Evolutionary conservation across 805 yeast species (phyloP).

Genomic region (Metschnikowia koreensis): DNA sequence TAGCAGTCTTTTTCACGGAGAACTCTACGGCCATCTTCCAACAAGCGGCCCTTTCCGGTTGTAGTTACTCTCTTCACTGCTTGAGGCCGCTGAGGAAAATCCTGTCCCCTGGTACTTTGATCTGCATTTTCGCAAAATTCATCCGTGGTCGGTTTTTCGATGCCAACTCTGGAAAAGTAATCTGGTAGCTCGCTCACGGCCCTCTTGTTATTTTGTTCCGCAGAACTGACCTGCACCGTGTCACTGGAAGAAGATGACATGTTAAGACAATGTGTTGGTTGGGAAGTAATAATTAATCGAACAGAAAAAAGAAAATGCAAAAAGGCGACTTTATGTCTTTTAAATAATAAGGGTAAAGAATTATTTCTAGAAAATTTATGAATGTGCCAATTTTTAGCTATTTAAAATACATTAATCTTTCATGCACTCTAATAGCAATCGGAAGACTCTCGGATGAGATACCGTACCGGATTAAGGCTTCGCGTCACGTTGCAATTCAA

Average conservation of each 20-base stretch:
- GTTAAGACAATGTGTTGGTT: no score
- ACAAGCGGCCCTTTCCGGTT: conserved; percentile 19
- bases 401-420: no score
- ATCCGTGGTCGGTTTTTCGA: conserved; percentile 6
- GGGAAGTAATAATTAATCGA: not conserved
- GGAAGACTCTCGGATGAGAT: no score
- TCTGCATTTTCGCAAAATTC: conserved; percentile 2
- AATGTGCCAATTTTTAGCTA: no score
- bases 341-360: no score
- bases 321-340: no score
- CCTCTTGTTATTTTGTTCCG: not conserved
- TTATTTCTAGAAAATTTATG: no score
- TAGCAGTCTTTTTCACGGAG: conserved; percentile 34
- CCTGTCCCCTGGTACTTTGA: not conserved
- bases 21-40: conserved; percentile 27
- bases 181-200: conserved; percentile 2
- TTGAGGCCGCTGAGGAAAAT: not conserved
- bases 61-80: conserved; percentile 11
- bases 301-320: no score
- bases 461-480: no score
- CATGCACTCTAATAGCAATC: no score
- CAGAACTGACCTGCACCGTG: conserved; percentile 3
- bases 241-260: conserved; percentile 4
- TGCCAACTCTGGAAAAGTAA: conserved; percentile 6
- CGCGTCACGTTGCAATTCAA: no score